Evolutionary conservation across 2,329 filamentous ascomycete genomes (phyloP).

Genomic region (Calonectria leucothoes): DNA sequence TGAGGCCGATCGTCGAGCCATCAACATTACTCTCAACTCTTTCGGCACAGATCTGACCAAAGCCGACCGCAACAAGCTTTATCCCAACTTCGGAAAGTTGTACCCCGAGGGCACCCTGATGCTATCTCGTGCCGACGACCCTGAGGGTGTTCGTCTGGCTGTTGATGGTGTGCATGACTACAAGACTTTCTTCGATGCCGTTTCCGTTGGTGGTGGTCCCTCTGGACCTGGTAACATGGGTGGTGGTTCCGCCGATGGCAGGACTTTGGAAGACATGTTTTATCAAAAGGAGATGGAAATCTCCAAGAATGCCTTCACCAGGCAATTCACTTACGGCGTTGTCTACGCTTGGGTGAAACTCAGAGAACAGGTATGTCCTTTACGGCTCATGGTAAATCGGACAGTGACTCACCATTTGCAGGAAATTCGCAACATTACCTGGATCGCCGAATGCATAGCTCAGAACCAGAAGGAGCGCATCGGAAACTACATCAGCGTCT

Average conservation of each 20-base stretch:
- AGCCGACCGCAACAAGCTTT: slow-evolving; percentile 93
- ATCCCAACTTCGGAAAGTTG: slow-evolving; percentile 89
- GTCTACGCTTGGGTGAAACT: slow-evolving; percentile 99
- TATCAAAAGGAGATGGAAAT: slow-evolving; percentile 99
- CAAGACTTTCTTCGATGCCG: slow-evolving; percentile 94
- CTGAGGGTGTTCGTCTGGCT: slow-evolving; percentile 91
- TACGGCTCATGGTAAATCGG: slow-evolving; percentile 1
- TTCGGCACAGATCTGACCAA: slow-evolving; percentile 97
- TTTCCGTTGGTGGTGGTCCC: slow-evolving; percentile 78
- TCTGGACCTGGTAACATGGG: slow-evolving; percentile 86
- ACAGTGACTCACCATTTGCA: slow-evolving; percentile 55
- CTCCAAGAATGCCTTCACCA: slow-evolving; percentile 92
- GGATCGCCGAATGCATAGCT: slow-evolving; percentile 99
- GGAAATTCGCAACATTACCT: slow-evolving; percentile 99
- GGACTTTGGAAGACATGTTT: slow-evolving; percentile 96
- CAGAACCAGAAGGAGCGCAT: slow-evolving; percentile 99
- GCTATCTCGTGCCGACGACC: slow-evolving; percentile 93
- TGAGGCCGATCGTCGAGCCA: slow-evolving; percentile 94
- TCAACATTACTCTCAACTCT: slow-evolving; percentile 99
- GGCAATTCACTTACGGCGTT: slow-evolving; percentile 94
- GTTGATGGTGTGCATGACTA: slow-evolving; percentile 95
- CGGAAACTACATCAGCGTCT: slow-evolving; percentile 98
- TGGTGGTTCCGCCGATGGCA: slow-evolving; percentile 82
- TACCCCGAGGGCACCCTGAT: slow-evolving; percentile 96
- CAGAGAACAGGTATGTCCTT: slow-evolving; percentile 84